Evolutionary conservation across 257 asterid genomes (phyloP).

Genomic region (Nicotiana undulata): DNA sequence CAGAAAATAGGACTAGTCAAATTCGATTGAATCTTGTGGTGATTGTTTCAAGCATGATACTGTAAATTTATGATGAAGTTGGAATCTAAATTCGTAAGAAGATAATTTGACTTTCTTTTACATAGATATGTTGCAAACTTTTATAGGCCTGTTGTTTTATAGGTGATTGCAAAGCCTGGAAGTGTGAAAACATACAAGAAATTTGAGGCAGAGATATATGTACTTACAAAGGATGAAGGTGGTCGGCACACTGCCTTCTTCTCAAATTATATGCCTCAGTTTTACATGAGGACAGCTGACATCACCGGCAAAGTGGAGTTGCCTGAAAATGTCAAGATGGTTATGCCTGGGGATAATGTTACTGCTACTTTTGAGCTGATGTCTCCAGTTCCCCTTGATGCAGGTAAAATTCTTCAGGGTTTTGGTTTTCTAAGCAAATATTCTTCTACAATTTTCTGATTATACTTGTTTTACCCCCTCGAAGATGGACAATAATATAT

Average conservation of each 20-base stretch:
- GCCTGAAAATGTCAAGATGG: slow-evolving; percentile 98
- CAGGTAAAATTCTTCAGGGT: slow-evolving; percentile 37
- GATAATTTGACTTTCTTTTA: background rate
- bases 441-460: background rate
- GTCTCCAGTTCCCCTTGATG: slow-evolving; percentile 81
- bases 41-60: background rate
- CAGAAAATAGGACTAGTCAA: background rate
- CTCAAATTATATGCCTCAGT: slow-evolving; percentile 92
- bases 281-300: slow-evolving; percentile 97
- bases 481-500: background rate
- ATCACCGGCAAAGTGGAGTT: slow-evolving; percentile 93
- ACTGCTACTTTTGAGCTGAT: slow-evolving; percentile 90
- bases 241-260: slow-evolving; percentile 99
- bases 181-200: slow-evolving; percentile 78
- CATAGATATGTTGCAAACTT: background rate
- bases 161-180: slow-evolving; percentile 94
- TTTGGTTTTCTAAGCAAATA: background rate
- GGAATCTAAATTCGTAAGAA: background rate
- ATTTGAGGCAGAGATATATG: slow-evolving; percentile 97
- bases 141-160: background rate
- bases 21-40: background rate
- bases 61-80: background rate
- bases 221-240: slow-evolving; percentile 97
- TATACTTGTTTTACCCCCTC: background rate
- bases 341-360: slow-evolving; percentile 99